Conservation (phyloP, 1,284 basidiomycete genomes). For the Fomitopsis schrenkii region DNA sequence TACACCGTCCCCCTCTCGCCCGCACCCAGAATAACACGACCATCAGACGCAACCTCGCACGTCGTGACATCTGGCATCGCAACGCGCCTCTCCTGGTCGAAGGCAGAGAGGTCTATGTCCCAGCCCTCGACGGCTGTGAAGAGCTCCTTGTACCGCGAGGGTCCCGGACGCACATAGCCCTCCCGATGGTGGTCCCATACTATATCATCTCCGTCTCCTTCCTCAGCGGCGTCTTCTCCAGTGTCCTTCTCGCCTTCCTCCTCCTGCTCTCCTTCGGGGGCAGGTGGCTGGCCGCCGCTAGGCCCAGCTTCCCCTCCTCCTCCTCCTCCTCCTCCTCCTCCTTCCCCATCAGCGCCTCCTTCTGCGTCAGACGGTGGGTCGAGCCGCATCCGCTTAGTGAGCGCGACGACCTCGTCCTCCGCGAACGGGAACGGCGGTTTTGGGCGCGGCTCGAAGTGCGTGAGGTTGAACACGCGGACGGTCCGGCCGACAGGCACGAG, state of each 20-base stretch:
- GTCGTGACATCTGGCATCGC: slow-evolving; percentile 12
- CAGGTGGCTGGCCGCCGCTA: background rate
- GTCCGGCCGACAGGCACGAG: slow-evolving; percentile 38
- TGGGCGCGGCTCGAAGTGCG: slow-evolving; percentile 37
- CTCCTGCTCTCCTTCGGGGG: background rate
- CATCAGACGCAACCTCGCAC: slow-evolving; percentile 23
- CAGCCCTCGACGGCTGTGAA: slow-evolving; percentile 19
- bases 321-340: background rate
- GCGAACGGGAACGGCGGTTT: slow-evolving; percentile 24
- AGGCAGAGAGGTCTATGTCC: slow-evolving; percentile 9
- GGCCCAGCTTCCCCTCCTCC: background rate
- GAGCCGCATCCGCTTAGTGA: slow-evolving; percentile 14
- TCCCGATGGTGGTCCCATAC: background rate
- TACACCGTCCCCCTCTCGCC: slow-evolving; percentile 21
- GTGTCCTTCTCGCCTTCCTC: background rate
- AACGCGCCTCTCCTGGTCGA: background rate
- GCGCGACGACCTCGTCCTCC: slow-evolving; percentile 12
- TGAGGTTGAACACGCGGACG: slow-evolving; percentile 44
- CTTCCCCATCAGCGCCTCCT: background rate
- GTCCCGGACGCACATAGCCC: slow-evolving; percentile 1
- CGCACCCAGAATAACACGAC: slow-evolving; percentile 18
- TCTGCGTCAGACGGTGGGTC: background rate
- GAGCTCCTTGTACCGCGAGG: slow-evolving; percentile 11
- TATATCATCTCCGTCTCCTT: background rate
- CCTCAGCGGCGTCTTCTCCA: background rate